A percentile compares a stretch with the other conserved stretches of the same genome.
phyloP scores from a whole-genome alignment of 2,329 filamentous ascomycete genomes.

The Colletotrichum spinosum region DNA sequence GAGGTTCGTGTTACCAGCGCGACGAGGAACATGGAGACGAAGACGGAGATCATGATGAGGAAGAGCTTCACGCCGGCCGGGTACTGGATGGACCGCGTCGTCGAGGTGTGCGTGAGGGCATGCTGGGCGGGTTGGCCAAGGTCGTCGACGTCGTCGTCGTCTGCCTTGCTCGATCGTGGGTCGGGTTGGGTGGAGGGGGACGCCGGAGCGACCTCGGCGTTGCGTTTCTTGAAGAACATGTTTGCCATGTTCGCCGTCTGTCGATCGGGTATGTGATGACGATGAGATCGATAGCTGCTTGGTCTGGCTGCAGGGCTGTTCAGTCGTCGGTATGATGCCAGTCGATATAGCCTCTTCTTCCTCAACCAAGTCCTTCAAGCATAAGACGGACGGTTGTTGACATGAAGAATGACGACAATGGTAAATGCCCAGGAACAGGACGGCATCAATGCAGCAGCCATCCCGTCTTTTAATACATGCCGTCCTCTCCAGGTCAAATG shows the following conservation, averaged over 20 bases:
- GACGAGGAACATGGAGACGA: constrained; percentile 38
- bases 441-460: no score
- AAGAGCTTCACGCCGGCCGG: constrained; percentile 39
- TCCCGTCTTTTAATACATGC: no score
- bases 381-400: no score
- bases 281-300: not conserved
- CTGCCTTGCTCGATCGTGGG: constrained; percentile 29
- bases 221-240: constrained; percentile 31
- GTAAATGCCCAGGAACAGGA: no score
- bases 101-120: constrained; percentile 8
- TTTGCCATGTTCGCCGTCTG: not conserved
- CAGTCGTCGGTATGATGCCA: not conserved
- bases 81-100: constrained; percentile 26
- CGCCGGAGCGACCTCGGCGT: constrained; percentile 9
- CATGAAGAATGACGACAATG: no score
- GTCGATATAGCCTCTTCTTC: no score
- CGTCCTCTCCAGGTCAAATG: no score
- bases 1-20: constrained; percentile 21
- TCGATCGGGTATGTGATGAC: not conserved
- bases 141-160: constrained; percentile 20
- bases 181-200: not conserved
- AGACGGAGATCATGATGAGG: constrained; percentile 29
- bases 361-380: no score
- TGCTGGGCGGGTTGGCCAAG: constrained; percentile 2
- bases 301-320: not conserved